Conservation (phyloP, 768 basidiomycete species). For the Leccinum boreale region DNA sequence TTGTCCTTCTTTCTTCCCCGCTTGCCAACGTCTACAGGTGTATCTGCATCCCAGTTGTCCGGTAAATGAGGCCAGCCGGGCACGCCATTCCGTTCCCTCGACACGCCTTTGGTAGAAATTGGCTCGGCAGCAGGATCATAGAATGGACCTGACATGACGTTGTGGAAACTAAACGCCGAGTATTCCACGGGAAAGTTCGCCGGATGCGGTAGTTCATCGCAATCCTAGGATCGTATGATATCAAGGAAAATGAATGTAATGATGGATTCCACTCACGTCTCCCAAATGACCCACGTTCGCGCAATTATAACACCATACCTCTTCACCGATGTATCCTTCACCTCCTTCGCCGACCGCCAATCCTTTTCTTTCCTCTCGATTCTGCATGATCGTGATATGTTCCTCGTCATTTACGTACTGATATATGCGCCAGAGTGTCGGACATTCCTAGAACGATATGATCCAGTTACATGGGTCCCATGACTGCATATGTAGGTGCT, state of each 20-base stretch:
- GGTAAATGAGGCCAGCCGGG: constrained; percentile 31
- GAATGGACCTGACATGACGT: constrained; percentile 65
- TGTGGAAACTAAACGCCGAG: constrained; percentile 67
- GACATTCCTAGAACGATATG: constrained; percentile 60
- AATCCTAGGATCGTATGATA: constrained; percentile 47
- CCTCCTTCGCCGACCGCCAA: constrained; percentile 64
- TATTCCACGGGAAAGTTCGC: constrained; percentile 45
- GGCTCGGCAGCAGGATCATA: constrained; percentile 40
- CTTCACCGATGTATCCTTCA: constrained; percentile 71
- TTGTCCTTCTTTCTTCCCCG: constrained; percentile 60
- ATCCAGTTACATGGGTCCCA: not conserved
- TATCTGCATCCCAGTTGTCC: constrained; percentile 44
- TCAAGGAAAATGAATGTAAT: not conserved
- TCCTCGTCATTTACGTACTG: constrained; percentile 61
- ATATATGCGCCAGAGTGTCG: constrained; percentile 79
- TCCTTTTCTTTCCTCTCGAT: constrained; percentile 48
- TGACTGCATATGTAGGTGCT: not conserved
- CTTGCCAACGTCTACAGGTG: constrained; percentile 62
- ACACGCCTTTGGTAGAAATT: constrained; percentile 31
- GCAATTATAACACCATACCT: constrained; percentile 84
- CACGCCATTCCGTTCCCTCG: constrained; percentile 34
- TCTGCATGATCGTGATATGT: constrained; percentile 40
- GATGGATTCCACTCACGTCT: constrained; percentile 51
- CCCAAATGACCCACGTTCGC: constrained; percentile 72
- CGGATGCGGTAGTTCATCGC: constrained; percentile 42